Evolutionary conservation across 768 basidiomycete genomes (phyloP), one percentile per base, ranked within the genome.

Genomic region (Cantharellus cinnabarinus): DNA sequence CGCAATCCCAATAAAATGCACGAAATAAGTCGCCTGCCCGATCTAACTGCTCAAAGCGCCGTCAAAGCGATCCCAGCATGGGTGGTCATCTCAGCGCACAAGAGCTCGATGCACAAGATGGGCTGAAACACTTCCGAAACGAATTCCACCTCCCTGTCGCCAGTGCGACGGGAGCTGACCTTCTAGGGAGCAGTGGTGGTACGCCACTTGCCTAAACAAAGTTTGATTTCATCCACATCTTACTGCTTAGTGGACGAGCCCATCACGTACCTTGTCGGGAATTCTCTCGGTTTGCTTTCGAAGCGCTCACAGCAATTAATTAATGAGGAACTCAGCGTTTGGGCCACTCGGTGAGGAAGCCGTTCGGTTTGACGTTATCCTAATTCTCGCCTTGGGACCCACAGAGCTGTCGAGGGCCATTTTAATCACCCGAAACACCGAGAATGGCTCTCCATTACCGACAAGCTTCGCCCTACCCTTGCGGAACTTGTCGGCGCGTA

Each of bases 221-320:
- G 15, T 48, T 65, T 58, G 56, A 62, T 57, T 39, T 0, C 51
- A 56, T 62, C 50, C 53, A 34, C 40, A 20, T 3, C 50, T 37
- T 41, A 42, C 48, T 56, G 57, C 64, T 29, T 62, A 73, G 70
- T 69, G 75, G 78, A 79, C 56, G 68, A 67, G 59, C 71, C 74
- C 59, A 82, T 80, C 68, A 79, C 82, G 41, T 99, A 99, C 70
- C 80, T 99, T 57, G 93, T 89, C 68, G 95, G 95, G 41, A 98
- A 99, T 72, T 97, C 91, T 35, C 77, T 98, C 5, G 95, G 95
- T 3, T 75, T 84, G 58, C 73, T 88, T 66, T 79, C 86, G 50
- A 87, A 81, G 68, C 74, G 79, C 42, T 85, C 91, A 39, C 76
- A 77, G 62, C 68, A 74, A 61, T 74, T 91, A 50, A 73, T 98